Conservation (phyloP, 2,329 filamentous ascomycete genomes). For the Coniochaeta hoffmannii region DNA sequence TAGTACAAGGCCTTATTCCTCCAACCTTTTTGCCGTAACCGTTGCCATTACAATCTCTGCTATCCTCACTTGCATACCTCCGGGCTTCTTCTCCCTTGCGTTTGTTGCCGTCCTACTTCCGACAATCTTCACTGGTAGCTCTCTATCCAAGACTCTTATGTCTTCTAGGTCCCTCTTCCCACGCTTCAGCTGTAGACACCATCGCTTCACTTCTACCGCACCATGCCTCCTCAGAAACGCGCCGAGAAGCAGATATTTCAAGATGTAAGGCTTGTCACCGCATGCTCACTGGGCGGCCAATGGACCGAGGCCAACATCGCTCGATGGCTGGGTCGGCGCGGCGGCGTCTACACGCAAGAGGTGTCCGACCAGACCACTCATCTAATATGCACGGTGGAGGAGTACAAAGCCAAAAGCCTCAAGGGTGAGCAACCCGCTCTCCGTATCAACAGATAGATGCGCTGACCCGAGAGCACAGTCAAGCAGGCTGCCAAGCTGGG, state of each 20-base stretch:
- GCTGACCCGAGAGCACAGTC: constrained; percentile 19
- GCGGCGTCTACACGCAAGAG: constrained; percentile 46
- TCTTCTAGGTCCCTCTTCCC: neutral
- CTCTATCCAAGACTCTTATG: too few relatives aligned
- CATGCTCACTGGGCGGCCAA: constrained; percentile 47
- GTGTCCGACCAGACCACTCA: constrained; percentile 59
- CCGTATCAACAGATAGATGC: neutral
- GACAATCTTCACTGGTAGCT: too few relatives aligned
- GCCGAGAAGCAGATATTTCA: constrained; percentile 14
- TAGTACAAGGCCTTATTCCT: too few relatives aligned
- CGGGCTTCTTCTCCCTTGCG: too few relatives aligned
- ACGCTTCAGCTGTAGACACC: neutral
- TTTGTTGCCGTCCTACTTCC: too few relatives aligned
- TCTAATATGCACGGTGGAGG: constrained; percentile 57
- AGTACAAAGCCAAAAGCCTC: constrained; percentile 42
- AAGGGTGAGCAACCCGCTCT: constrained; percentile 20
- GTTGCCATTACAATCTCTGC: too few relatives aligned
- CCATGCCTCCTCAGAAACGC: neutral
- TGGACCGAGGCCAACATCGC: constrained; percentile 48
- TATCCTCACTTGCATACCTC: too few relatives aligned
- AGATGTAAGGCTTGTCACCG: constrained; percentile 37
- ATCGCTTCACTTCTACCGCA: neutral
- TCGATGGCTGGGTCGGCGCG: constrained; percentile 57
- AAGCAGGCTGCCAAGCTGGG: constrained; percentile 25
- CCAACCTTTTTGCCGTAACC: too few relatives aligned